Conservation (phyloP, 306 rosid species). For the Acacia crassicarpa region DNA sequence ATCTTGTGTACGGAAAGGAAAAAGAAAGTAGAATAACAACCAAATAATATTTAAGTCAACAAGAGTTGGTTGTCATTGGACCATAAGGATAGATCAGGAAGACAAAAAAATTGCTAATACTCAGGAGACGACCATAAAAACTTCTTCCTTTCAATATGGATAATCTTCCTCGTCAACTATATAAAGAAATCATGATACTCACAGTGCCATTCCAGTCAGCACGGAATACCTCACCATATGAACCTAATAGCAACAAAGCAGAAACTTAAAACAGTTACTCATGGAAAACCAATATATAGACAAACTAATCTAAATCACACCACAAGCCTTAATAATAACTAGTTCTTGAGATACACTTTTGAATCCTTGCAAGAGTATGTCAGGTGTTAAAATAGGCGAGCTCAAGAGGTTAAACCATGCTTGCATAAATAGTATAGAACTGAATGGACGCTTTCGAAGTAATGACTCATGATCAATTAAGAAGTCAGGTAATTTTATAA, state of each 20-base stretch:
- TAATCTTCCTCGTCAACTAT: conserved; percentile 9
- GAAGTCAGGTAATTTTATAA: conserved; percentile 17
- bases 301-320: conserved; percentile 13
- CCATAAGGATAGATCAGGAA: not conserved
- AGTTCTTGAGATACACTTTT: not conserved
- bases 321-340: not conserved
- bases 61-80: not conserved
- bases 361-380: conserved; percentile 8
- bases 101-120: conserved; percentile 1
- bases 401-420: conserved; percentile 12
- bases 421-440: conserved; percentile 15
- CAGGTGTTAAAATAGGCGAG: conserved; percentile 15
- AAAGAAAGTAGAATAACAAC: not conserved
- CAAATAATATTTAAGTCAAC: conserved; percentile 6
- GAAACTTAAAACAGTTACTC: conserved; percentile 24
- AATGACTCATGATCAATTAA: conserved; percentile 1
- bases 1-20: not conserved
- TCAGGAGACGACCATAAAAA: conserved; percentile 17
- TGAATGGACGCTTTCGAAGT: not conserved
- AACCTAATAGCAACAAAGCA: conserved; percentile 60
- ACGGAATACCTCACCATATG: conserved; percentile 96
- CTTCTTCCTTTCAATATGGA: conserved; percentile 21
- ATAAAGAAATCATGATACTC: conserved; percentile 47
- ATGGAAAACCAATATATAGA: conserved; percentile 4
- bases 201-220: conserved; percentile 99